These are phyloP conservation scores for Colletotrichum aenigma DNA, from an alignment of 2,329 filamentous ascomycete genomes.

Conservation along the genomic window DNA sequence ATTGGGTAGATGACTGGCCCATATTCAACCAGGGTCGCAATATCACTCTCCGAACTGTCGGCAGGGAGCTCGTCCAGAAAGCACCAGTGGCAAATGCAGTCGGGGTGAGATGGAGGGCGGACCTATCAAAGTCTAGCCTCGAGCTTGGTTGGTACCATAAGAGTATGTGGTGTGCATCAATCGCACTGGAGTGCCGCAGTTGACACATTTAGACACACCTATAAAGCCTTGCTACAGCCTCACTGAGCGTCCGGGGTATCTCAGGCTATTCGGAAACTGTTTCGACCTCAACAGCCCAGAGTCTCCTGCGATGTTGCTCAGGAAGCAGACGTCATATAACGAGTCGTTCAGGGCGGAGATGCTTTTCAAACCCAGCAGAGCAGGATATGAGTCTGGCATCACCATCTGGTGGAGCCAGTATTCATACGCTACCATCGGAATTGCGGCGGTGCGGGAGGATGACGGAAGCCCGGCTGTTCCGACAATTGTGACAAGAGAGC, in stretches of 20 bases:
- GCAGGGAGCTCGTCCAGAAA: constrained; percentile 27
- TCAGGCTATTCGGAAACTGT: constrained; percentile 56
- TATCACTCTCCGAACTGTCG: constrained; percentile 40
- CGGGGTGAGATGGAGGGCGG: constrained; percentile 29
- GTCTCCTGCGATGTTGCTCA: constrained; percentile 55
- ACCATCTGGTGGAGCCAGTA: constrained; percentile 59
- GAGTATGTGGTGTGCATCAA: constrained; percentile 24
- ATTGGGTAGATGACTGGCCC: constrained; percentile 57
- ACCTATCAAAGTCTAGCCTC: constrained; percentile 34
- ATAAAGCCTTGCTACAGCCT: constrained; percentile 50
- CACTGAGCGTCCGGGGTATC: constrained; percentile 41
- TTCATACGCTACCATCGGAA: constrained; percentile 35
- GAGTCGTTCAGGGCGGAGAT: constrained; percentile 48
- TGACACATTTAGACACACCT: constrained; percentile 45
- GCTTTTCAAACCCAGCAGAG: constrained; percentile 46
- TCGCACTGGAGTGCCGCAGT: not conserved
- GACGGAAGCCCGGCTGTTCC: constrained; percentile 1
- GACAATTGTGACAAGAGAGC: constrained; percentile 22
- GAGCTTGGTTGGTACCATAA: constrained; percentile 44
- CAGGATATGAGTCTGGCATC: constrained; percentile 54
- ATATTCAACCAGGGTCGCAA: constrained; percentile 51
- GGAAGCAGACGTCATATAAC: constrained; percentile 53
- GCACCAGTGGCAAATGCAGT: constrained; percentile 33
- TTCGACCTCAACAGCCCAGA: constrained; percentile 55
- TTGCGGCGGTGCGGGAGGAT: constrained; percentile 25